Evolutionary conservation across 1,284 basidiomycete genomes (phyloP), one percentile per base, ranked within the genome.

Genomic region (Golubevia pallescens): DNA sequence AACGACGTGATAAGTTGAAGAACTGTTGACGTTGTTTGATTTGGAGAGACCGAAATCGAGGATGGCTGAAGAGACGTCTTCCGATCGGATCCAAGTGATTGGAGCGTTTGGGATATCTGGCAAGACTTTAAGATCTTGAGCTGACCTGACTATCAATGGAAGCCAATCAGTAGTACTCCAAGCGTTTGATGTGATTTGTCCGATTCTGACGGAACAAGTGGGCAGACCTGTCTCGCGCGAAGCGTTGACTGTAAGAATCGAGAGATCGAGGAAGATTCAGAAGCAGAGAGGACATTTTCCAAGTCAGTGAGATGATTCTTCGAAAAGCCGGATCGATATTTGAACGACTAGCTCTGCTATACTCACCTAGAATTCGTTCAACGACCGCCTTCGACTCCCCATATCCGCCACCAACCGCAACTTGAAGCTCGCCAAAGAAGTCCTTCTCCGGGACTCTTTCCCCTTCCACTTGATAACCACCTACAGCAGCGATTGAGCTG

Each of bases 151-250:
- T 2, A 89, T 77, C 54, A 84, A 78, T 0, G 88, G 88, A 10
- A 88, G 76, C 88, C 88, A 89, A 61, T 89, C 88, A 13, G 75
- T 81, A 57, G 80, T 73, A 54, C 86, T 87, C 88, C 88, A 89
- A 13, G 66, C 60, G 6, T 74, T 81, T 2, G 88, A 88, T 53
- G 84, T 84, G n/a, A 89, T 73, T 69, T 89, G 88, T 1, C 88
- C 88, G 34, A 88, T 85, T 14, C 88, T 86, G 4, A 88, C 80
- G 5, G 86, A 75, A 16, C 84, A 69, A 0, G 84, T 73, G 1
- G 66, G 66, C 28, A 88, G 67, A 0, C 67, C 69, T 1, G 65
- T 76, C 48, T 65, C 69, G n/a, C n/a, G n/a, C 3, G 34, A 38
- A 38, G 34, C 34, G 34, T 38, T 38, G 34, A 38, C 34, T 38